Evolutionary conservation across 2,329 filamentous ascomycete genomes (phyloP).

Genomic region (Erysiphe neolycopersici): DNA sequence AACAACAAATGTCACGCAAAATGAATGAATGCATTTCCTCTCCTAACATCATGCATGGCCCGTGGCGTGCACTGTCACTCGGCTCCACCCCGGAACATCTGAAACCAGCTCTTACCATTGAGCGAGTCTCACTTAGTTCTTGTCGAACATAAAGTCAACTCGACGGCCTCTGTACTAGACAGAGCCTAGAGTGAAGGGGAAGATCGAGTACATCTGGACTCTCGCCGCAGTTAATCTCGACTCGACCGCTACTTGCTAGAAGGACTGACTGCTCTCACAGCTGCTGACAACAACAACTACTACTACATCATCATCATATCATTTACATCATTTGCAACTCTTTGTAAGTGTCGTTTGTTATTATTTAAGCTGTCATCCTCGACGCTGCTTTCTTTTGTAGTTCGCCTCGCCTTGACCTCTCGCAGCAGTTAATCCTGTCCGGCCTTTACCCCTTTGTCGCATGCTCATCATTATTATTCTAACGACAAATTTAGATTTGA

Average conservation of each 20-base stretch:
- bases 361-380: neutral
- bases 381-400: neutral
- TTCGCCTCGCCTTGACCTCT: neutral
- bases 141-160: neutral
- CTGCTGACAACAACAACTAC: too few species aligned
- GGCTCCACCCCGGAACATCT: neutral
- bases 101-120: neutral
- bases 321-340: neutral
- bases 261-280: too few species aligned
- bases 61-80: neutral
- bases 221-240: neutral
- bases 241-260: too few species aligned
- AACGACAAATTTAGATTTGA: neutral
- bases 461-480: neutral
- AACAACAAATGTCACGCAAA: neutral
- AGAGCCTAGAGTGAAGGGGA: too few species aligned
- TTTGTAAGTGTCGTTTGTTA: neutral
- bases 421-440: neutral
- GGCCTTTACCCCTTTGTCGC: neutral
- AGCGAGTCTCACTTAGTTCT: neutral
- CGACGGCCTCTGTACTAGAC: neutral
- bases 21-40: neutral
- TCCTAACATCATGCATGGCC: neutral
- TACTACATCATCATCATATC: neutral
- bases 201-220: too few species aligned